A percentile compares a stretch with the other conserved stretches of the same genome.
phyloP scores from a whole-genome alignment of 352 stramenopile species.

The Globisporangium lucens region DNA sequence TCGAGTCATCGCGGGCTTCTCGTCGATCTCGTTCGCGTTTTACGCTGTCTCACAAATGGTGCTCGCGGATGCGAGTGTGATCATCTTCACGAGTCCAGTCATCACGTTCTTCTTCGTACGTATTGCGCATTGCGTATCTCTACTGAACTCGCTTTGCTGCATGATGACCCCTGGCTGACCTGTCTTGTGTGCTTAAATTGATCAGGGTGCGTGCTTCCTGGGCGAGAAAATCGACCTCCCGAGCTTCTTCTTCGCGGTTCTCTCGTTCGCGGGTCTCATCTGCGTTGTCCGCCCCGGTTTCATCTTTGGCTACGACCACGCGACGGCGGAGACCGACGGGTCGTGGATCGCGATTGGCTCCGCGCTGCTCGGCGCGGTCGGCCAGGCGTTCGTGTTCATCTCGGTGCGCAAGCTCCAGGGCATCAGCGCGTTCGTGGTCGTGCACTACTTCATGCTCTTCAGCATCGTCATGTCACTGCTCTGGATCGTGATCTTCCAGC shows the following conservation, averaged over 20 bases:
- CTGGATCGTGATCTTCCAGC: constrained; percentile 40
- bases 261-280: constrained; percentile 36
- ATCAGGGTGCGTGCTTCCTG: constrained; percentile 10
- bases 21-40: constrained; percentile 75
- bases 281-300: constrained; percentile 42
- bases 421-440: constrained; percentile 46
- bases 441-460: constrained; percentile 60
- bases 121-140: neutral
- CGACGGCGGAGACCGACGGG: constrained; percentile 12
- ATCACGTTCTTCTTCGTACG: constrained; percentile 74
- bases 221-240: constrained; percentile 32
- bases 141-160: neutral
- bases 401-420: constrained; percentile 45
- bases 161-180: neutral
- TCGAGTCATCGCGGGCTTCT: constrained; percentile 45
- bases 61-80: constrained; percentile 64
- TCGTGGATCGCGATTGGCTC: constrained; percentile 36
- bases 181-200: neutral
- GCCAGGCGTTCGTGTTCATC: constrained; percentile 53
- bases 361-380: constrained; percentile 36
- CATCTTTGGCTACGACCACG: constrained; percentile 36
- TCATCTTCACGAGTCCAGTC: constrained; percentile 73
- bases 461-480: constrained; percentile 38
- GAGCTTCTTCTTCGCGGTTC: constrained; percentile 31
- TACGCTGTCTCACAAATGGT: constrained; percentile 81